Evolutionary conservation across 768 basidiomycete species (phyloP).

Genomic region (Paxillus involutus): DNA sequence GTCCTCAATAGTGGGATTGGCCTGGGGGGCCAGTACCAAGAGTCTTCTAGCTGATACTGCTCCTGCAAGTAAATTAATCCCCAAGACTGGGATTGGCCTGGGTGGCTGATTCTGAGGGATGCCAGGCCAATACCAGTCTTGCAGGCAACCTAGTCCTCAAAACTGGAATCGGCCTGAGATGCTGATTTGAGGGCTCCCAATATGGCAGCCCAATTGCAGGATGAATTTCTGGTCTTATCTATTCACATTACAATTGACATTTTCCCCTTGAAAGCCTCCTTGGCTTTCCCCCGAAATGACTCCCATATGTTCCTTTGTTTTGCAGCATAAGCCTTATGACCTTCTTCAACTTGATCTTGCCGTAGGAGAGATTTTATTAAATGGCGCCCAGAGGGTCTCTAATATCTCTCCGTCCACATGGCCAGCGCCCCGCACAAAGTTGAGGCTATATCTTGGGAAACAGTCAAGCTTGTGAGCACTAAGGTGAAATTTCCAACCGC

Average conservation of each 20-base stretch:
- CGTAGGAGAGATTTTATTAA: constrained; percentile 28
- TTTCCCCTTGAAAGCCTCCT: background rate
- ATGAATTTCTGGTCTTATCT: too few species aligned
- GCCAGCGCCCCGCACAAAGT: constrained; percentile 28
- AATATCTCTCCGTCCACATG: constrained; percentile 34
- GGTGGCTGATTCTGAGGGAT: too few species aligned
- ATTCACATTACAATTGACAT: background rate
- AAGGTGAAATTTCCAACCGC: constrained; percentile 31
- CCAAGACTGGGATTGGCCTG: too few species aligned
- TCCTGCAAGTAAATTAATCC: too few species aligned
- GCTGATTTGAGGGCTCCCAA: too few species aligned
- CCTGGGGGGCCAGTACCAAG: too few species aligned
- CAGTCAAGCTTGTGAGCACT: constrained; percentile 28
- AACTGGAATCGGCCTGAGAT: too few species aligned
- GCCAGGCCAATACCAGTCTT: too few species aligned
- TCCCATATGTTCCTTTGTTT: background rate
- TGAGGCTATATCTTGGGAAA: constrained; percentile 20
- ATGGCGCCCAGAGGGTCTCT: constrained; percentile 31
- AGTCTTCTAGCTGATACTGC: too few species aligned
- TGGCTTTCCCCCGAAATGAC: background rate
- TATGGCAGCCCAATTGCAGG: too few species aligned
- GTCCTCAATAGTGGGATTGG: too few species aligned
- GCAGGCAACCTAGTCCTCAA: too few species aligned
- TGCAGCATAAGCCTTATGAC: background rate
- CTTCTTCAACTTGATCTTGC: constrained; percentile 15